phyloP scores from a whole-genome alignment of 2,329 filamentous ascomycete genomes.

The Trichoderma arundinaceum region DNA sequence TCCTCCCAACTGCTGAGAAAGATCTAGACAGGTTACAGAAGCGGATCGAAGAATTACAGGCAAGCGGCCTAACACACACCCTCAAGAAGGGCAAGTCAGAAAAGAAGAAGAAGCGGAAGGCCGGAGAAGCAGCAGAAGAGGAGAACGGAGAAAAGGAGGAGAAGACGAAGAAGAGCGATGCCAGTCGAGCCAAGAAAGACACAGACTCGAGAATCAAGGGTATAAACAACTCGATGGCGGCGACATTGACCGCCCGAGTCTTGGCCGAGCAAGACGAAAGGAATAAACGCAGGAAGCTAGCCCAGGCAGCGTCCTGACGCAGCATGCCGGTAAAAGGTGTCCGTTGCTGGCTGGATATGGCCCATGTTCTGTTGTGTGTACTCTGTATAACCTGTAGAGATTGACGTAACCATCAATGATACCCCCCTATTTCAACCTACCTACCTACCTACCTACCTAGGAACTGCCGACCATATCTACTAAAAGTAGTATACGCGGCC shows the following conservation, averaged over 20 bases:
- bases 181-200: constrained; percentile 41
- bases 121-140: constrained; percentile 46
- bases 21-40: constrained; percentile 72
- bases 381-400: constrained; percentile 3
- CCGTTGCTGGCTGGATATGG: background rate
- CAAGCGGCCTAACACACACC: constrained; percentile 79
- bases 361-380: background rate
- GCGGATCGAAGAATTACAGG: constrained; percentile 70
- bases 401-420: constrained; percentile 28
- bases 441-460: background rate
- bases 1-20: constrained; percentile 72
- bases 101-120: constrained; percentile 73
- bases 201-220: constrained; percentile 54
- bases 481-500: no score
- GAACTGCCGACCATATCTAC: no score
- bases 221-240: constrained; percentile 89
- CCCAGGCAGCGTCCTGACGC: constrained; percentile 31
- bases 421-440: constrained; percentile 14
- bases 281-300: constrained; percentile 78
- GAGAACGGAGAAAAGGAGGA: constrained; percentile 39
- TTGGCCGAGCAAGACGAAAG: constrained; percentile 83
- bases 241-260: constrained; percentile 83
- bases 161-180: constrained; percentile 27
- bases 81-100: constrained; percentile 77
- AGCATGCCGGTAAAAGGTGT: no score